These are phyloP conservation scores for Tubosaeta sp. DNA, from an alignment of 768 basidiomycete genomes.

Conservation along the genomic window DNA sequence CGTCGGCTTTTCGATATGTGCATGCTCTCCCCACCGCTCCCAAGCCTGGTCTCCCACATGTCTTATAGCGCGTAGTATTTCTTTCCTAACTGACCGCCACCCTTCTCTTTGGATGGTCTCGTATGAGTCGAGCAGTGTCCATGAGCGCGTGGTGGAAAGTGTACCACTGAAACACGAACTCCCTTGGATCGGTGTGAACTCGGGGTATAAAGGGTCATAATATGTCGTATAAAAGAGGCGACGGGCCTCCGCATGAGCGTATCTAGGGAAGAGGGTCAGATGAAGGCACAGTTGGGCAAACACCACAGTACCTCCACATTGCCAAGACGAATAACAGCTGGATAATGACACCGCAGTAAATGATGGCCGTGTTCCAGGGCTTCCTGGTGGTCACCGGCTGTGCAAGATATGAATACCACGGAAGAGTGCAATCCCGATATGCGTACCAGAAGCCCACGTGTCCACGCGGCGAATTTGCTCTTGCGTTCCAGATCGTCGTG, in stretches of 20 bases:
- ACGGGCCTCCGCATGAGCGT: conserved; percentile 46
- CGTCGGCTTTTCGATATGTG: conserved; percentile 26
- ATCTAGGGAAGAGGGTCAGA: conserved; percentile 27
- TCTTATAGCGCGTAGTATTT: conserved; percentile 37
- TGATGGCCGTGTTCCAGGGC: conserved; percentile 27
- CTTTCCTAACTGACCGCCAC: conserved; percentile 34
- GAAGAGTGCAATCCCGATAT: not conserved
- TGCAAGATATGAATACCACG: conserved; percentile 8
- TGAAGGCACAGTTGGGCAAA: not conserved
- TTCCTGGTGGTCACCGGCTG: conserved; percentile 18
- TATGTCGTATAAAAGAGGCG: conserved; percentile 68
- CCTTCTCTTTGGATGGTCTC: conserved; percentile 40
- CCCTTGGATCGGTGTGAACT: conserved; percentile 51
- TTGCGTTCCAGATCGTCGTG: conserved; percentile 35
- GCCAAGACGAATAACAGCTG: conserved; percentile 46
- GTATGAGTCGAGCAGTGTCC: conserved; percentile 35
- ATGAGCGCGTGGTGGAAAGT: conserved; percentile 34
- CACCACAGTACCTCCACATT: conserved; percentile 55
- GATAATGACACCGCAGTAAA: conserved; percentile 35
- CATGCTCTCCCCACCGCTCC: conserved; percentile 39
- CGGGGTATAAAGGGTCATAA: conserved; percentile 74
- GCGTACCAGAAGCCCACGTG: conserved; percentile 38
- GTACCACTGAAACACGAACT: conserved; percentile 26
- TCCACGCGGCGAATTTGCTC: conserved; percentile 34
- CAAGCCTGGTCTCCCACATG: conserved; percentile 39